Evolutionary conservation across 2,329 filamentous ascomycete species (phyloP), one percentile per base, ranked within the genome.

Genomic region (Beauveria brongniartii): DNA sequence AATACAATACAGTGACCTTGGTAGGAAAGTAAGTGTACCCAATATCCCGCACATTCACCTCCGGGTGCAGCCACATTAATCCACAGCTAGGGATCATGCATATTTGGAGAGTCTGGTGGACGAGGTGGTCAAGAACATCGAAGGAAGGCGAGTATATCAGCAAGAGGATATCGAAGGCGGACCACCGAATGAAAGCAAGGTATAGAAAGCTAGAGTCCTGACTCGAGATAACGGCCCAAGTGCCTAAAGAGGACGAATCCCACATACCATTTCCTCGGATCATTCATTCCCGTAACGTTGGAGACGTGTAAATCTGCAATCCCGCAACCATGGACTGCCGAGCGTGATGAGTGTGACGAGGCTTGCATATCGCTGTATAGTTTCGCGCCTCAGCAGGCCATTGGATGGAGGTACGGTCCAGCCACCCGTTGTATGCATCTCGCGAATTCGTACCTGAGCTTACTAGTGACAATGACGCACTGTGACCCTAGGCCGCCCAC

Each of bases 1-100:
- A 85, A 69, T 81, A 81, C 64, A 97, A 97, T 74, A 94, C 92
- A 0, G 91, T 97, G 53, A 97, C 93, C 12, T 78, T 99, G 58
- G 92, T 97, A 22, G 84, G 85, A 66, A 78, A 75, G 79, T 83
- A 69, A 67, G 75, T 70, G 24, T 50, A 47, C 30, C 14, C 34
- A 16, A 14, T 37, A 2, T 16, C 5, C 12, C 34, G 34, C 14
- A 2, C 5, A 5, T 37, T 37, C 6, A 37, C 12, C 34, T 16
- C 5, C 1, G 16, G 4, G 1, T 18, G 16, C 14, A 18, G 24
- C 37, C 22, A 18, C 8, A 47, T 28, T 61, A 34, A 61, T 34
- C n/a, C 6, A 3, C 30, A 65, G 22, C 80, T 18, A 86, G 85
- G 65, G 89, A 97, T 70, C 79, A 82, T 66, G 86, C 83, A 26